Base-by-base conservation (phyloP, 345 rosid genomes). In the Eucalyptus globulus region DNA sequence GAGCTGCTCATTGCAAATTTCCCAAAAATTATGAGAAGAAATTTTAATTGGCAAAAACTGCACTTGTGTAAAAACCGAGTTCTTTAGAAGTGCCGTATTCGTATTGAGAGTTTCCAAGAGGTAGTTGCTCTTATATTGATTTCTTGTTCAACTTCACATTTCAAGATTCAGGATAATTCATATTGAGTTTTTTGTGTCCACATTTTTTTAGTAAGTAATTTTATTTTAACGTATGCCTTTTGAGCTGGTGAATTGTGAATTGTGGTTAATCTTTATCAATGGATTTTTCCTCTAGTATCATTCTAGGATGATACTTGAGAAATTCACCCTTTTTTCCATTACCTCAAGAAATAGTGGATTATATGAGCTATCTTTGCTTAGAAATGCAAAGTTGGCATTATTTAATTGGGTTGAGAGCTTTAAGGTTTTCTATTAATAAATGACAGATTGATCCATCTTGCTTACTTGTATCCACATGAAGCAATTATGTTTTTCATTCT, bases 61-160 rank as follows among this genome's bases (percentile, higher is more conserved):
- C 11, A 2, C 58, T 53, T 24, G 8, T 53, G 24, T 24, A 53
- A 53, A 53, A 91, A 87, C 87, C 89, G 2, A 67, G 86, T 53
- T 91, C 94, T 50, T 89, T 91, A 86, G 90, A 88, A 86, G 94
- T 90, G 92, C 89, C 91, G 3, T 94, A 93, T 87, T 92, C 93
- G 60, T 92, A 90, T 87, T 91, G 91, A 67, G 94, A 93, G 86
- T 91, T 89, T 89, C 88, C 96, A 92, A 97, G 99, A 76, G 83
- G 83, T 76, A 21, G 83, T 76, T 97, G 87, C 7, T 87, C 17
- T 87, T 49, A 12, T 69, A 49, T 31, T 24, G 17, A 86, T n/a
- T 86, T 47, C 4, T 80, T 10, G 21, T 50, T 87, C 24, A 14
- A 31, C 26, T 50, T 50, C 6, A 9, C 24, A 27, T 4, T 12